These are phyloP conservation scores for Umbelopsis ramanniana DNA, from an alignment of 192 early-diverging fungal species.

Conservation along the genomic window DNA sequence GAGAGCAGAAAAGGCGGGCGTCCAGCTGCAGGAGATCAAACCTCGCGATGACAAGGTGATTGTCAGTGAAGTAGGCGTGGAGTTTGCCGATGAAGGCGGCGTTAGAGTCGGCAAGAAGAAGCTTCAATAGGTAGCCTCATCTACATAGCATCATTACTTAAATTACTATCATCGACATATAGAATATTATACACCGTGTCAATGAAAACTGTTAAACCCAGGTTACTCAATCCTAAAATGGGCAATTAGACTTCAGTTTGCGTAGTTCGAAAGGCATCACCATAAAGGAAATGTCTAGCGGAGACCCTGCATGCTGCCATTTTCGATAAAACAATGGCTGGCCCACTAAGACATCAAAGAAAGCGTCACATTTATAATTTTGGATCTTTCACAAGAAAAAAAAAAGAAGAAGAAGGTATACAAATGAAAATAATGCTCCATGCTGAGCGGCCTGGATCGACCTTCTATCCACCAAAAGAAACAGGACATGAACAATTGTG, in stretches of 20 bases:
- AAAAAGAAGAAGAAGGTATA: not conserved
- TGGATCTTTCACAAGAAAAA: not conserved
- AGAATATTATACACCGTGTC: too few species aligned
- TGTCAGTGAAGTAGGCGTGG: conserved; percentile 18
- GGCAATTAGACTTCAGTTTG: too few species aligned
- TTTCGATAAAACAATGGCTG: not conserved
- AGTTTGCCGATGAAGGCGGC: conserved; percentile 20
- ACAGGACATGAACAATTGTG: not conserved
- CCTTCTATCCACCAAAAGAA: not conserved
- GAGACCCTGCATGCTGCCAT: not conserved
- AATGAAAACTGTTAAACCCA: too few species aligned
- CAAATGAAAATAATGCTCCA: not conserved
- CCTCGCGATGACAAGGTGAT: conserved; percentile 21
- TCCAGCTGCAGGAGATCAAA: conserved; percentile 13
- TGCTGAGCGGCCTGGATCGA: not conserved
- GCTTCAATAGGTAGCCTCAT: conserved; percentile 11
- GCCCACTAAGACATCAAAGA: too few species aligned
- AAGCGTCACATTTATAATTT: too few species aligned
- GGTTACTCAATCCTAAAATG: too few species aligned
- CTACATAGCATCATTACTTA: too few species aligned
- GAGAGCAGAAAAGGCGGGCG: conserved; percentile 15
- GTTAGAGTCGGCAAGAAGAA: conserved; percentile 13
- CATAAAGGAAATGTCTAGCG: not conserved
- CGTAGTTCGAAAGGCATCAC: not conserved
- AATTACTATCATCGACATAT: too few species aligned